phyloP scores from a whole-genome alignment of 495 filamentous ascomycete species.

The Daldinia loculata region DNA sequence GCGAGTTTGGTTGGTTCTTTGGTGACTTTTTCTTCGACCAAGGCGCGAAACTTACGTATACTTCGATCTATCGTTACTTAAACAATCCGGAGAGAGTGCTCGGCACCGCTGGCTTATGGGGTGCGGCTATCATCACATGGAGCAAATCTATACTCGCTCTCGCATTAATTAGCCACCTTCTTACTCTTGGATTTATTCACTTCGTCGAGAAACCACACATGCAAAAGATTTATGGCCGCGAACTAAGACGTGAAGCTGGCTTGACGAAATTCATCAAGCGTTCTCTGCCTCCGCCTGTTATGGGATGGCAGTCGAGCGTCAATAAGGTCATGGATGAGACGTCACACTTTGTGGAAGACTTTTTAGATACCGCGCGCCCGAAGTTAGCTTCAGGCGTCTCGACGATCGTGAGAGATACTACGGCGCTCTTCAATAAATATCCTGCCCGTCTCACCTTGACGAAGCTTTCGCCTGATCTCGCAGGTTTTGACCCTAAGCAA shows the following conservation, averaged over 20 bases:
- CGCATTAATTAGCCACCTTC: constrained; percentile 83
- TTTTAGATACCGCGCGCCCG: constrained; percentile 86
- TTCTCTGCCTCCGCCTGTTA: constrained; percentile 81
- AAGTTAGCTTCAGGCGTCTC: constrained; percentile 87
- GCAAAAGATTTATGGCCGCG: constrained; percentile 94
- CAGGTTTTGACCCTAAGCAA: constrained; percentile 82
- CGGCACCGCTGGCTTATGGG: constrained; percentile 95
- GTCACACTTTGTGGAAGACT: constrained; percentile 86
- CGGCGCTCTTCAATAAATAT: constrained; percentile 86
- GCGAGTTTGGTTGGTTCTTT: constrained; percentile 99
- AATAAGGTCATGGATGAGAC: constrained; percentile 88
- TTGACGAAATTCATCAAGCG: constrained; percentile 88
- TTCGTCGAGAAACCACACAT: constrained; percentile 96
- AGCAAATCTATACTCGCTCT: constrained; percentile 84
- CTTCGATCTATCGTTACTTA: constrained; percentile 95
- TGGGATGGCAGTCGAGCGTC: constrained; percentile 78
- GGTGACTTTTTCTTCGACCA: constrained; percentile 97
- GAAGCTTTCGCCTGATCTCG: constrained; percentile 79
- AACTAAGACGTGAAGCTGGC: constrained; percentile 85
- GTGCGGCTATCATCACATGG: constrained; percentile 89
- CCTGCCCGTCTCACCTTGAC: constrained; percentile 88
- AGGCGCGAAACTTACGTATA: constrained; percentile 87
- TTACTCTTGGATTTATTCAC: constrained; percentile 88
- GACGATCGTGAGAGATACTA: constrained; percentile 87
- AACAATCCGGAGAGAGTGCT: constrained; percentile 97